Base-by-base conservation (phyloP, 306 rosid species). In the Herpetospermum pedunculosum region DNA sequence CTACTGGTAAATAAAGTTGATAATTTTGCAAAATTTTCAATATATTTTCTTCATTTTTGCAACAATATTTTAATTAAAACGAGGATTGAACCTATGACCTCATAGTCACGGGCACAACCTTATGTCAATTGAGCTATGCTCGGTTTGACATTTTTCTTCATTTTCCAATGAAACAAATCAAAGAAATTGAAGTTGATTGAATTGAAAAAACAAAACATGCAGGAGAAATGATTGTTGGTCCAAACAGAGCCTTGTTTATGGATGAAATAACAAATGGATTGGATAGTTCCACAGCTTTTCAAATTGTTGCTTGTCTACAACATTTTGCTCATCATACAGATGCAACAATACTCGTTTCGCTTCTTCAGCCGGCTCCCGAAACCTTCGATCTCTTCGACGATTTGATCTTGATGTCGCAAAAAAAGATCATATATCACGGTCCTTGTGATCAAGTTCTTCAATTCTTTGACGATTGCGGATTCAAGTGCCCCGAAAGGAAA, bases 321-420 rank as follows among this genome's bases (percentile, higher is more conserved):
- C 84, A 82, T 37, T 29, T 82, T 8, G 88, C 59, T 46, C 84
- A 77, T 21, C 67, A 82, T 18, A 77, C 82, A 10, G 82, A 85
- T 52, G 72, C 72, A 34, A 83, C 87, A 0, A 35, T 75, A 15
- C 68, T 86, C 10, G 73, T 81, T 40, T 86, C 90, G 2, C 90
- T 86, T 74, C 86, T 86, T 40, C 90, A 86, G 72, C 90, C 87
- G 19, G 77, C 90, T 43, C 87, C 90, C 0, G 87, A 86, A 62
- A 73, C 80, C 26, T 83, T 83, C 48, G 84, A 83, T 5, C 85
- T 81, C 64, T 86, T 86, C 32, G 87, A 86, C 70, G 90, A 83
- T 53, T 41, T 86, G 4, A 81, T 86, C 40, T 32, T 84, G 32
- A 81, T 86, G 83, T 41, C 83, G 0, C 76, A 79, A 55, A 87